Base-by-base conservation (phyloP, 495 filamentous ascomycete genomes). In the Elasticomyces elasticus region DNA sequence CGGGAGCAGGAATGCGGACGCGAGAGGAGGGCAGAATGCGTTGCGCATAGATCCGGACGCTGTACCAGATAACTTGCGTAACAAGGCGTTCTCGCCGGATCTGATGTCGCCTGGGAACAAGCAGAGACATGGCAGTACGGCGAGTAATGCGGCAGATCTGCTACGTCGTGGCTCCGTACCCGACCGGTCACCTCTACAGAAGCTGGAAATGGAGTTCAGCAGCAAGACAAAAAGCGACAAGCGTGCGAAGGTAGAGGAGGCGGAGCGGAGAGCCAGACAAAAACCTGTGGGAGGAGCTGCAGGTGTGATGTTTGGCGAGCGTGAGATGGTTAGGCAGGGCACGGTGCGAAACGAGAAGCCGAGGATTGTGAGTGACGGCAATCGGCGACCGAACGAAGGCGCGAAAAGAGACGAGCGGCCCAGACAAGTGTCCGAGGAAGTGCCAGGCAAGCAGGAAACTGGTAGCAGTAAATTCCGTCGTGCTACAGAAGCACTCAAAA, bases 151-250 rank as follows among this genome's bases (percentile, higher is more conserved):
- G 19, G 17, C 58, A 0, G 54, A 61, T 25, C 12, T 27, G 1
- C 15, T 37, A 15, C 31, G 48, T 17, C 52, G 62, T 37, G 72
- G 74, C 38, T 86, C 81, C 71, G 85, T 88, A 49, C 76, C 80
- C 22, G 84, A 89, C 63, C 80, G 86, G 47, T 95, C 90, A 45
- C 92, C 92, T 28, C 72, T 98, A 22, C 92, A 97, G 66, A 89
- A 82, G 67, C 79, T 98, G 49, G 92, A 96, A 70, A 79, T 84
- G 35, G 89, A 87, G 49, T 74, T 96, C 52, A 82, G 80, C 66
- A 92, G 84, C 66, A 95, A 94, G 66, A 94, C 83, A 66, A 95
- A 94, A 66, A 88, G 94, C 62, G 89, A 94, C 63, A 94, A 88
- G 64, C 77, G 86, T 54, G 85, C 86, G 1, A 78, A 85, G 44